Base-by-base conservation (phyloP, 208 protist genomes). In the Wallacemonas rigidus region DNA sequence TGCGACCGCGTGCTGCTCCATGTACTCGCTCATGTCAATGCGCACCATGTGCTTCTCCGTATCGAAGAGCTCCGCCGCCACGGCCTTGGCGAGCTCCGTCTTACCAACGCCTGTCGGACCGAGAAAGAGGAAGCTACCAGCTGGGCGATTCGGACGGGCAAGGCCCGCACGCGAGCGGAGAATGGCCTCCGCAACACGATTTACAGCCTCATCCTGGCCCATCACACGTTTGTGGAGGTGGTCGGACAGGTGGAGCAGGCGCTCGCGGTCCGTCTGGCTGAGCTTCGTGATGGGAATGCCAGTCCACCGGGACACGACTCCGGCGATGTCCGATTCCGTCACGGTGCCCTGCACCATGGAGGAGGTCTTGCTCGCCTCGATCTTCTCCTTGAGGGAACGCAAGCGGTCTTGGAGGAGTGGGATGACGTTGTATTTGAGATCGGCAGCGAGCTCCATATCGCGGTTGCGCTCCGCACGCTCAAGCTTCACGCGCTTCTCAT, bases 1-100 rank as follows among this genome's bases (percentile, higher is more conserved):
- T 1, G 93, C 64, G 4, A 99, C 92, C 0, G 83, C 75, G 74
- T 98, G 95, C 57, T 87, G 60, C 78, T 99, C 95, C 90, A 97
- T 98, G 75, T 98, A 99, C 84, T 99, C 97, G 65, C 74, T 90
- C 97, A 99, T 99, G 86, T 99, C 98, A 40, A 99, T 90, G 26
- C 97, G 83, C 4, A 98, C 82, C 68, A 99, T 96, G 54, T 93
- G 69, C 12, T 95, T 87, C 41, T 99, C 97, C 47, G 89, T 80
- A 76, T 99, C 96, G 70, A 98, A 99, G 1, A 99, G 81, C 62
- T 97, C 79, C 14, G 60, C 48, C 7, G 95, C 91, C 5, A 99
- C 77, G 15, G 95, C 88, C 79, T 99, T 98, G 44, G 91, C 90
- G 2, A 99, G 74, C 63, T 98, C 93, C 3, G 97, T 98, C 82